Evolutionary conservation across 352 stramenopile genomes (phyloP).

Genomic region (Phytopythium mirpurense): DNA sequence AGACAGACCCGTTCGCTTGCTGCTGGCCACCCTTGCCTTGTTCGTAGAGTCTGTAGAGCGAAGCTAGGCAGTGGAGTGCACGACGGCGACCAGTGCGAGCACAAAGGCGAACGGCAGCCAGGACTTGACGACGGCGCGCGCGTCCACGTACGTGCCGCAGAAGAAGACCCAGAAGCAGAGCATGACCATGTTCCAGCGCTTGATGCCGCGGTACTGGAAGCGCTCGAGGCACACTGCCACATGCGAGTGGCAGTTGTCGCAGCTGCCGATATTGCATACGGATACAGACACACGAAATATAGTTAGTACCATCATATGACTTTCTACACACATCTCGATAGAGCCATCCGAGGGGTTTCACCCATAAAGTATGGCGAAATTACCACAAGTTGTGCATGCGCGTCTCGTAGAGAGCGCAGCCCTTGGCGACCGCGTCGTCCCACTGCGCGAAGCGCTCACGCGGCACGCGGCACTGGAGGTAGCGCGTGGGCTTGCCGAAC

Average conservation of each 20-base stretch:
- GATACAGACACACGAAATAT: background rate
- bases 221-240: conserved; percentile 82
- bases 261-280: conserved; percentile 22
- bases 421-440: conserved; percentile 87
- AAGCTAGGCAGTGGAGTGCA: conserved; percentile 17
- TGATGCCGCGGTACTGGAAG: conserved; percentile 42
- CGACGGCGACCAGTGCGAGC: conserved; percentile 18
- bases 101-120: conserved; percentile 33
- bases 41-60: too few species aligned
- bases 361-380: background rate
- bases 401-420: conserved; percentile 90
- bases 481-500: conserved; percentile 86
- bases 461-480: conserved; percentile 72
- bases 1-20: too few species aligned
- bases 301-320: background rate
- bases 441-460: conserved; percentile 60
- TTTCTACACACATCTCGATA: too few species aligned
- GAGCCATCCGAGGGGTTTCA: background rate
- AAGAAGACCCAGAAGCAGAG: conserved; percentile 84
- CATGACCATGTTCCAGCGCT: conserved; percentile 74
- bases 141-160: conserved; percentile 48
- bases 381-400: conserved; percentile 95
- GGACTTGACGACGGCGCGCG: conserved; percentile 27
- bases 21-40: background rate
- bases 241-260: conserved; percentile 97